A percentile compares a stretch with the other conserved stretches of the same genome.
Evolutionary conservation across 345 rosid species (phyloP).

Genomic region (Populus simonii): DNA sequence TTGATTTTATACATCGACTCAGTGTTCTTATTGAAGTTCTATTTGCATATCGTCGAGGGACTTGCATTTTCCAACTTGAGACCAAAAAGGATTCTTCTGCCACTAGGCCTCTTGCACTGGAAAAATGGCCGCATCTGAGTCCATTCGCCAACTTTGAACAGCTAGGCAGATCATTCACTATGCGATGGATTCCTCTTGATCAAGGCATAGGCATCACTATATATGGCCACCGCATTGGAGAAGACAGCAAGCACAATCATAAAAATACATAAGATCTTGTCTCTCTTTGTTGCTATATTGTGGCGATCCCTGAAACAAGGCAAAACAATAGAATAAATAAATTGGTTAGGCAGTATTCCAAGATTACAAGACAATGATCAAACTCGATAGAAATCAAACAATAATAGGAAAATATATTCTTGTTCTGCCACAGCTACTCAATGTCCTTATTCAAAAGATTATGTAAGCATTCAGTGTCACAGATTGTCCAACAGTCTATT

Average conservation of each 20-base stretch:
- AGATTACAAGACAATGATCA: neutral
- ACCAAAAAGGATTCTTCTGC: neutral
- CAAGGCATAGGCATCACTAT: constrained; percentile 63
- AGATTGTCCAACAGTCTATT: too few relatives aligned
- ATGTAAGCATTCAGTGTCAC: too few relatives aligned
- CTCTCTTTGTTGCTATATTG: constrained; percentile 62
- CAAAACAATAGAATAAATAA: neutral
- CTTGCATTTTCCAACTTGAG: neutral
- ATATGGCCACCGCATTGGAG: constrained; percentile 72
- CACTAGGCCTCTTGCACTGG: neutral
- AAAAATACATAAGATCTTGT: constrained; percentile 54
- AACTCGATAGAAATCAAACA: neutral
- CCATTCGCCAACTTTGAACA: neutral
- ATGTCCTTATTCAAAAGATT: neutral
- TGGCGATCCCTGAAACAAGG: constrained; percentile 61
- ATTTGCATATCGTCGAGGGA: constrained; percentile 1
- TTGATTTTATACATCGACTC: constrained; percentile 12
- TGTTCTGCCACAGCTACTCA: neutral
- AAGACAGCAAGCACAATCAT: constrained; percentile 81
- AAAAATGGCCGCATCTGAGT: neutral
- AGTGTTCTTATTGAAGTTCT: constrained; percentile 14
- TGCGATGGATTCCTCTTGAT: constrained; percentile 41
- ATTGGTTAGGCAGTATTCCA: neutral
- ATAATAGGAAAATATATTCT: neutral
- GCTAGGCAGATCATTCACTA: constrained; percentile 14